Conservation (phyloP, 768 basidiomycete species). For the Suillus paluster region DNA sequence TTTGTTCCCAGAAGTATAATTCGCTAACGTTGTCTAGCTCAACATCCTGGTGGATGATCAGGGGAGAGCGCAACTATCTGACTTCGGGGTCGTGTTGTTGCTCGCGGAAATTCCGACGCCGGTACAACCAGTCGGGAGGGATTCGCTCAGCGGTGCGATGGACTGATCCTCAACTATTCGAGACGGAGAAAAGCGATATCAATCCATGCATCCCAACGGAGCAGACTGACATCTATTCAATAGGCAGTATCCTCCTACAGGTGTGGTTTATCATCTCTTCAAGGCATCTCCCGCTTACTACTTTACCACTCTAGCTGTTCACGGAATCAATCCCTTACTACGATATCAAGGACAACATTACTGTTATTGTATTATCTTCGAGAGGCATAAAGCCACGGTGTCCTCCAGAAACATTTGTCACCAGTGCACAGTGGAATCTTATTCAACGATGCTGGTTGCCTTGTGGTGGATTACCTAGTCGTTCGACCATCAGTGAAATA, state of each 20-base stretch:
- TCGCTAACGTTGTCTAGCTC: not conserved
- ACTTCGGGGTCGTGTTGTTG: slow-evolving; percentile 6
- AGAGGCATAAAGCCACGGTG: not conserved
- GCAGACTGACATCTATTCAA: slow-evolving; percentile 11
- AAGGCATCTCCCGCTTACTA: not conserved
- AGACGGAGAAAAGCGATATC: not conserved
- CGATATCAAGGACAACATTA: not conserved
- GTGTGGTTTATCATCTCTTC: slow-evolving; percentile 1
- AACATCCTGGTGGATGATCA: slow-evolving; percentile 11
- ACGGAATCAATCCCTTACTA: slow-evolving; percentile 11
- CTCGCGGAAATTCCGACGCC: slow-evolving; percentile 1
- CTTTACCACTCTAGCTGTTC: slow-evolving; percentile 2
- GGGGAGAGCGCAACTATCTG: not conserved
- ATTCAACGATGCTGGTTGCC: slow-evolving; percentile 14
- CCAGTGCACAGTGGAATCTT: slow-evolving; percentile 7
- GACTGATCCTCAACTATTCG: slow-evolving; percentile 11
- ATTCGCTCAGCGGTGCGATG: slow-evolving; percentile 5
- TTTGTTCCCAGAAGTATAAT: not conserved
- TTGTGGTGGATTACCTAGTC: not conserved
- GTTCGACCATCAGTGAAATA: slow-evolving; percentile 10
- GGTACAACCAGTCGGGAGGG: not conserved
- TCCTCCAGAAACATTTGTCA: not conserved
- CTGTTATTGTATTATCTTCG: slow-evolving; percentile 4
- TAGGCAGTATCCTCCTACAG: slow-evolving; percentile 11
- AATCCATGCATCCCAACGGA: not conserved